Evolutionary conservation across 495 filamentous ascomycete species (phyloP).

Genomic region (Acidiella bohemica): DNA sequence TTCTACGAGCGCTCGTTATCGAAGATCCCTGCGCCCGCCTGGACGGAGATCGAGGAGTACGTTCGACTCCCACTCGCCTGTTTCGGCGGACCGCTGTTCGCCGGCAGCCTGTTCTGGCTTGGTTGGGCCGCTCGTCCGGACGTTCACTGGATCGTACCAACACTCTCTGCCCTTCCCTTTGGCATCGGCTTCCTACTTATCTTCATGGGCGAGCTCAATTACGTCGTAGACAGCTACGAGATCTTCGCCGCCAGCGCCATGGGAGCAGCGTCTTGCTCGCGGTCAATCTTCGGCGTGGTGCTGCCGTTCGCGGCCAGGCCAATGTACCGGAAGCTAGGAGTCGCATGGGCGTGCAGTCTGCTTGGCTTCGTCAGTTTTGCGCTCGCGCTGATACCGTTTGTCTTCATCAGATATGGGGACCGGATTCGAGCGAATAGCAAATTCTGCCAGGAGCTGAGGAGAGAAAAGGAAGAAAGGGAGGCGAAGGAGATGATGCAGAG

Average conservation of each 20-base stretch:
- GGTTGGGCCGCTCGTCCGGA: constrained; percentile 25
- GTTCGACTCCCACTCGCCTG: constrained; percentile 55
- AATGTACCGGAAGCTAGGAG: constrained; percentile 28
- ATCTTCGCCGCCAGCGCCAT: constrained; percentile 59
- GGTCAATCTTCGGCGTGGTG: constrained; percentile 49
- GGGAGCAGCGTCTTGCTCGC: constrained; percentile 47
- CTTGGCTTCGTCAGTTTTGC: constrained; percentile 27
- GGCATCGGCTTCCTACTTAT: constrained; percentile 54
- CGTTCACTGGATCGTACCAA: constrained; percentile 51
- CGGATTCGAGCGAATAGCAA: constrained; percentile 26
- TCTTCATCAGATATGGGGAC: constrained; percentile 28
- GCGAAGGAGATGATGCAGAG: background rate
- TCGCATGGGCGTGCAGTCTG: constrained; percentile 30
- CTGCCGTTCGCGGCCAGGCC: constrained; percentile 37
- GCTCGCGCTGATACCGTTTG: constrained; percentile 30
- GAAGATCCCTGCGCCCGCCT: constrained; percentile 22
- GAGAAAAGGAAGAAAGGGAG: constrained; percentile 9
- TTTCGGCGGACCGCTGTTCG: constrained; percentile 49
- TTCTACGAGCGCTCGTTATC: constrained; percentile 34
- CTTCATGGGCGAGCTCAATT: constrained; percentile 60
- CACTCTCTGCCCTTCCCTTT: constrained; percentile 51
- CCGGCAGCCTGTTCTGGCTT: constrained; percentile 57
- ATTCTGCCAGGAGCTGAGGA: constrained; percentile 31
- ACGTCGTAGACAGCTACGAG: constrained; percentile 61
- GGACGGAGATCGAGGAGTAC: constrained; percentile 43